phyloP scores from a whole-genome alignment of 1,284 basidiomycete species.

The Rugosomyces carneus region DNA sequence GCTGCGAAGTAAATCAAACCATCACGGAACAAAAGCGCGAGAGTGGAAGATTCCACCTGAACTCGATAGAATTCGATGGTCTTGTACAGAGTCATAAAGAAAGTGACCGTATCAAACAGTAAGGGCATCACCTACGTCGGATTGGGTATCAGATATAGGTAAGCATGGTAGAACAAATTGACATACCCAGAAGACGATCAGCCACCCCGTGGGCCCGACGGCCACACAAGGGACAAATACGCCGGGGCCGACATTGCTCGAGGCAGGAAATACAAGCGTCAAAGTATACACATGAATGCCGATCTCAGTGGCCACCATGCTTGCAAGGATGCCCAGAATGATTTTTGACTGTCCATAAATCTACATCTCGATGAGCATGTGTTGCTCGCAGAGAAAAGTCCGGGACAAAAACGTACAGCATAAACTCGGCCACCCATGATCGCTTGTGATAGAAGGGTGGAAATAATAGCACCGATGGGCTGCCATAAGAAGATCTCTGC shows the following conservation, averaged over 20 bases:
- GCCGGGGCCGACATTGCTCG: constrained; percentile 10
- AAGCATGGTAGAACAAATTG: neutral
- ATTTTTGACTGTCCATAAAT: constrained; percentile 14
- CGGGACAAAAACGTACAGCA: constrained; percentile 15
- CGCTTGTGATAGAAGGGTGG: constrained; percentile 21
- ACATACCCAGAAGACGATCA: constrained; percentile 21
- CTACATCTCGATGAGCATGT: constrained; percentile 1
- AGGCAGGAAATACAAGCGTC: constrained; percentile 14
- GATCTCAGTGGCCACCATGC: constrained; percentile 16
- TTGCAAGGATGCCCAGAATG: constrained; percentile 12
- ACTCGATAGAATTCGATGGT: constrained; percentile 17
- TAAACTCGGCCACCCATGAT: constrained; percentile 21
- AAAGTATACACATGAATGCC: constrained; percentile 16
- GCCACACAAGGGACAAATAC: constrained; percentile 18
- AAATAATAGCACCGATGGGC: constrained; percentile 21
- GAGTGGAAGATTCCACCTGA: constrained; percentile 17
- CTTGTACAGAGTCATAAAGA: constrained; percentile 19
- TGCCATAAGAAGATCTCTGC: constrained; percentile 20
- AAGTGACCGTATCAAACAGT: constrained; percentile 17
- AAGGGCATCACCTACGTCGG: constrained; percentile 16
- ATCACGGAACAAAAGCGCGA: constrained; percentile 19
- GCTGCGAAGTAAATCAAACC: constrained; percentile 22
- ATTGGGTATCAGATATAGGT: neutral
- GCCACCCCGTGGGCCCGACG: constrained; percentile 17
- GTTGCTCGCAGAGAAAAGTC: neutral